Base-by-base conservation (phyloP, 345 rosid species). In the Xanthoceras sorbifolium region DNA sequence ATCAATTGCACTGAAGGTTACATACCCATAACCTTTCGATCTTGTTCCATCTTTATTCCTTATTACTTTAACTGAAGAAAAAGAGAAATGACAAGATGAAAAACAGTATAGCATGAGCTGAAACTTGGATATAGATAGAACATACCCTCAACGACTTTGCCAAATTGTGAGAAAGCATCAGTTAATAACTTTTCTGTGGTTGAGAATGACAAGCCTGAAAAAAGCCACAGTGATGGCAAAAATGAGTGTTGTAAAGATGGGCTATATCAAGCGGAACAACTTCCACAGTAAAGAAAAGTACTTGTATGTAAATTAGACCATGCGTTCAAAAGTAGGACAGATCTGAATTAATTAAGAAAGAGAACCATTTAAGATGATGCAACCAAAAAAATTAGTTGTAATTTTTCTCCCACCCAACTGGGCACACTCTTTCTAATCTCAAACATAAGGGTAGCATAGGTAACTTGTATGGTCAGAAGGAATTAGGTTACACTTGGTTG, bases 11-110 rank as follows among this genome's bases (percentile, higher is more conserved):
- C 80, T 83, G 77, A 89, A 91, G 52, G 87, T 83, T 40, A 90
- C 90, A 81, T 81, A 90, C 40, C 88, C 93, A 76, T 52, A 85
- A 22, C 96, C 93, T 84, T 87, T 91, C 11, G 89, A 86, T 72
- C 81, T 89, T 28, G 78, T 73, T 59, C 55, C 64, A 8, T 32
- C 69, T 87, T 84, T 86, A 44, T 88, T 73, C 86, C 76, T 83
- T 31, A 86, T 52, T 44, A 91, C 42, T 73, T 73, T 77, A 75
- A 87, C 95, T 89, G 81, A 14, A 2, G 65, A 72, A 72, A 42
- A 61, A 71, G 29, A 67, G 59, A 78, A 50, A 66, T 26, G 40
- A 28, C 9, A 26, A 0, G 15, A 54, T 54, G 25, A 65, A 15
- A 38, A 25, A 62, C 6, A 36, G 68, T 20, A 6, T 31, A 14